A percentile compares a stretch with the other conserved stretches of the same genome.
Conservation (phyloP, 1,139 yeast genomes). For the Kluyveromyces marxianus region DNA sequence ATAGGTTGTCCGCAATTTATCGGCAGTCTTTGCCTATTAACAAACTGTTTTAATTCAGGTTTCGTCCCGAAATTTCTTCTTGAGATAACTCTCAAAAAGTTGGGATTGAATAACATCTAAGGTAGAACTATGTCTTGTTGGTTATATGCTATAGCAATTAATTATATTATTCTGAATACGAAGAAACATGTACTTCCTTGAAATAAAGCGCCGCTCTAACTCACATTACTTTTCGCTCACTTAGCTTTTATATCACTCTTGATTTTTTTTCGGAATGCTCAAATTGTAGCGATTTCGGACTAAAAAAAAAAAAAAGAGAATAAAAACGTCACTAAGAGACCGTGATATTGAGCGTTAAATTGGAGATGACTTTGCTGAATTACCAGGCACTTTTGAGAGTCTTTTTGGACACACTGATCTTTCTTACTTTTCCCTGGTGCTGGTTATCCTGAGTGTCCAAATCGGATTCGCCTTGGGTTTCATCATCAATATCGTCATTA, state of each 20-base stretch:
- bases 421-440: slow-evolving; percentile 21
- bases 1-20: slow-evolving; percentile 71
- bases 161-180: no score
- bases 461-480: slow-evolving; percentile 11
- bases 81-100: not conserved
- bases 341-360: no score
- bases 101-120: not conserved
- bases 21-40: slow-evolving; percentile 14
- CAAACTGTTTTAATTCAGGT: slow-evolving; percentile 6
- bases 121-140: no score
- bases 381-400: slow-evolving; percentile 28
- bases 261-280: no score
- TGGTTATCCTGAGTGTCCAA: slow-evolving; percentile 3
- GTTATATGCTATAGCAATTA: no score
- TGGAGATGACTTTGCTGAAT: not conserved
- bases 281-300: no score
- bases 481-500: slow-evolving; percentile 16
- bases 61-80: not conserved
- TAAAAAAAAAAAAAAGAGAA: not conserved
- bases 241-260: no score
- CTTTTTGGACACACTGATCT: slow-evolving; percentile 29
- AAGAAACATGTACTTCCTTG: no score
- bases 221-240: no score
- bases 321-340: not conserved
- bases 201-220: no score